Percentiles rank a stretch among this genome's conserved stretches.
These are phyloP conservation scores for Heliamphora pulchella DNA, from an alignment of 179 eudicot species.

Conservation along the genomic window DNA sequence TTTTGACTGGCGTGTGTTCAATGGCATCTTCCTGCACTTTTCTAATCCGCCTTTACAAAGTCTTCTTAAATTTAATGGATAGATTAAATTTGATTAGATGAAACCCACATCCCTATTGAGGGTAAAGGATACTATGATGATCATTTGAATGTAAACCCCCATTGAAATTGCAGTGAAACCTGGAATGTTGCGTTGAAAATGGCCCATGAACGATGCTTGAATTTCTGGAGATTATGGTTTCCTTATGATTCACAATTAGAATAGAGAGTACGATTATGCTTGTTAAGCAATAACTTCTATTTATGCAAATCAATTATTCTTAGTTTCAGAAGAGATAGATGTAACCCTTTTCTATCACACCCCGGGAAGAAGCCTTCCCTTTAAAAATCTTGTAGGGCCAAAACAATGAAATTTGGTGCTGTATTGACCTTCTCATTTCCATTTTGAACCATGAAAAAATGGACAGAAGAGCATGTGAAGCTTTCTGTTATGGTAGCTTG, in stretches of 20 bases:
- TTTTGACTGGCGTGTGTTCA: background rate
- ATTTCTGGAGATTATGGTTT: background rate
- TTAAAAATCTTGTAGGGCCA: background rate
- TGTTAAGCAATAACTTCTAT: background rate
- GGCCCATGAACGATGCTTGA: background rate
- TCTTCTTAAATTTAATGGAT: background rate
- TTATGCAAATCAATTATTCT: background rate
- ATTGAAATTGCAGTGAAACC: background rate
- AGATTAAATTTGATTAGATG: background rate
- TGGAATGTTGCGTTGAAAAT: background rate
- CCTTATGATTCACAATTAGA: background rate
- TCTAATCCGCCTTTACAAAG: background rate
- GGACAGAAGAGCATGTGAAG: no score
- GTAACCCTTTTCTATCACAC: background rate
- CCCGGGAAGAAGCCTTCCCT: background rate
- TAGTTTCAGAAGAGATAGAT: background rate
- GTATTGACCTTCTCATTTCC: background rate
- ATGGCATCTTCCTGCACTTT: background rate
- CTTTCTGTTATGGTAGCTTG: background rate
- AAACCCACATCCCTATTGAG: background rate
- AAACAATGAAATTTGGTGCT: background rate
- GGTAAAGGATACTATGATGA: background rate
- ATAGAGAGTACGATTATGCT: background rate
- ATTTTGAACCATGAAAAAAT: no score
- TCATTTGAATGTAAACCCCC: background rate